These are phyloP conservation scores for Sugiyamaella castrensis DNA, from an alignment of 1,139 yeast genomes.

Conservation along the genomic window DNA sequence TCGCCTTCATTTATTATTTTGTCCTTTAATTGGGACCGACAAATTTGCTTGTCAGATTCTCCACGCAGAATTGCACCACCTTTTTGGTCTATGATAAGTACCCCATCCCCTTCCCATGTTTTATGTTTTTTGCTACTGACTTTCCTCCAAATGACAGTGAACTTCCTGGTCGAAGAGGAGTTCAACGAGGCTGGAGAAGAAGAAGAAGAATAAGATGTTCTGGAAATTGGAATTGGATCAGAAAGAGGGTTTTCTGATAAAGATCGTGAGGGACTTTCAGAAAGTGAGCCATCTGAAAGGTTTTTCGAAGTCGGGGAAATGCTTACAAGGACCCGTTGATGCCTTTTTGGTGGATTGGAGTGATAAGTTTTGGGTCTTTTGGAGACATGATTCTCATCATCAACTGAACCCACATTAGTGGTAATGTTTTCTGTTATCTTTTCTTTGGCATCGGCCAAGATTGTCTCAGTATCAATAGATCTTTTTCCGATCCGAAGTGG, in stretches of 20 bases:
- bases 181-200: neutral
- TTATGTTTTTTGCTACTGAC: conserved; percentile 73
- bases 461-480: neutral
- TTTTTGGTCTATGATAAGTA: conserved; percentile 37
- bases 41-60: conserved; percentile 25
- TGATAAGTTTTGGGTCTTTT: neutral
- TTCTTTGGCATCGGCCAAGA: neutral
- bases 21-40: conserved; percentile 9
- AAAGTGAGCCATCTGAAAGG: neutral
- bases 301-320: neutral
- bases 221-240: too few relatives aligned
- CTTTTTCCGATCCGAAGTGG: conserved; percentile 1
- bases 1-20: conserved; percentile 40
- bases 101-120: conserved; percentile 95
- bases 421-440: neutral
- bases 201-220: neutral
- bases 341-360: conserved; percentile 3
- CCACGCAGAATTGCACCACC: conserved; percentile 23
- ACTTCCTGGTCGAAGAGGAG: neutral
- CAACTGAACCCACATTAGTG: neutral
- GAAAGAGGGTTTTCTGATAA: too few relatives aligned
- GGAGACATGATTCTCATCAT: neutral
- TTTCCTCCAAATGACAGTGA: conserved; percentile 63
- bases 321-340: conserved; percentile 4
- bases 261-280: too few relatives aligned